Percentiles rank a stretch among this genome's conserved stretches.
Conservation (phyloP, 441 rosid genomes). For the Kokia cookei region DNA sequence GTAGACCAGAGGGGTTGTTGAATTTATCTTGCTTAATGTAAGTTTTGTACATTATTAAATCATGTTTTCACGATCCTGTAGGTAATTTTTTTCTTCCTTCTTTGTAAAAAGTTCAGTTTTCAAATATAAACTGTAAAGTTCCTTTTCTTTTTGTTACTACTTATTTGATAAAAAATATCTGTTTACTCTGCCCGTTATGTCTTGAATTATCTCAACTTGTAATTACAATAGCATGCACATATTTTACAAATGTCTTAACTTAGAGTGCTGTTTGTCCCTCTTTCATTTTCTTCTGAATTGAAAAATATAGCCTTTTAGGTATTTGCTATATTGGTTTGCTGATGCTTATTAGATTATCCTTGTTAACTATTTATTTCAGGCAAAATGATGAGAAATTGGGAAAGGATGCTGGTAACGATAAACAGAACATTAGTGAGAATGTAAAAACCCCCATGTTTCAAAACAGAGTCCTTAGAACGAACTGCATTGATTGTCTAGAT, state of each 20-base stretch:
- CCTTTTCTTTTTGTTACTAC: not conserved
- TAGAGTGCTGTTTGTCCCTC: not conserved
- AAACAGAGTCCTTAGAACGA: slow-evolving; percentile 65
- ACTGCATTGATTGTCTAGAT: slow-evolving; percentile 75
- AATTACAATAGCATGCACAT: not conserved
- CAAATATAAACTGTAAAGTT: not conserved
- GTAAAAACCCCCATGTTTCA: slow-evolving; percentile 43
- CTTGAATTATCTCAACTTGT: not conserved
- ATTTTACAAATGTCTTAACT: not conserved
- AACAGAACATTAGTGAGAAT: slow-evolving; percentile 16
- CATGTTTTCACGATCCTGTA: not conserved
- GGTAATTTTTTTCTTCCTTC: not conserved
- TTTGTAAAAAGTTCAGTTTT: not conserved
- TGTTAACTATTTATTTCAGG: slow-evolving; percentile 23
- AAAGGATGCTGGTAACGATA: slow-evolving; percentile 11
- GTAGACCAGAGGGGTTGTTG: slow-evolving; percentile 29
- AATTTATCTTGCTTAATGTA: slow-evolving; percentile 44
- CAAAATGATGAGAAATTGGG: slow-evolving; percentile 27
- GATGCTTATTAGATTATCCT: not conserved
- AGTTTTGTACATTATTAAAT: slow-evolving; percentile 22
- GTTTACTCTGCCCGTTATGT: not conserved
- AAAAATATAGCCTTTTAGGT: not conserved
- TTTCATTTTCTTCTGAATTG: not conserved
- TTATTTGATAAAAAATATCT: not conserved
- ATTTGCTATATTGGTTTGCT: not conserved